phyloP scores from a whole-genome alignment of 2,329 filamentous ascomycete species.

The Paecilomyces sp. region DNA sequence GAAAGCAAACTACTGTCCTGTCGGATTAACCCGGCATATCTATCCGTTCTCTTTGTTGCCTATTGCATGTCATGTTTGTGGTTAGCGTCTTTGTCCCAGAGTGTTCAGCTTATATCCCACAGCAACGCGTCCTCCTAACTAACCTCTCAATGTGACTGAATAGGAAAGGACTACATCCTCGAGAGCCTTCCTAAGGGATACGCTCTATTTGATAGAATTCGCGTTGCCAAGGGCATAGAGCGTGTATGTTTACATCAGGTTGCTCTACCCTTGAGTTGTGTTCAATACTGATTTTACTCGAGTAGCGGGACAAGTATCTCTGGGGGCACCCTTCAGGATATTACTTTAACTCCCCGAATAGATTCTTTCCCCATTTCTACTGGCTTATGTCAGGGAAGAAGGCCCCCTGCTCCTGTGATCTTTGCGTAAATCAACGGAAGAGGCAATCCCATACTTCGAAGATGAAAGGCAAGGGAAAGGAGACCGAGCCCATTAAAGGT shows the following conservation, averaged over 20 bases:
- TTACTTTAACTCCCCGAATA: slow-evolving; percentile 46
- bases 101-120: not conserved
- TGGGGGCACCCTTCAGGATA: slow-evolving; percentile 49
- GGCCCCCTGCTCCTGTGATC: slow-evolving; percentile 43
- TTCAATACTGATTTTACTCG: not conserved
- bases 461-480: not conserved
- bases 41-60: not conserved
- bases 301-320: slow-evolving; percentile 47
- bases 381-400: slow-evolving; percentile 45
- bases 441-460: not conserved
- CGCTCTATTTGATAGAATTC: slow-evolving; percentile 42
- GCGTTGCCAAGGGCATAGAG: slow-evolving; percentile 28
- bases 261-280: not conserved
- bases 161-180: slow-evolving; percentile 43
- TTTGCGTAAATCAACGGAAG: slow-evolving; percentile 32
- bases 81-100: not conserved
- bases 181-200: slow-evolving; percentile 50
- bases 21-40: not conserved
- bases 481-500: not conserved
- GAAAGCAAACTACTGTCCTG: not conserved
- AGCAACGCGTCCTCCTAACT: not conserved
- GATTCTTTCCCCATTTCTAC: slow-evolving; percentile 52
- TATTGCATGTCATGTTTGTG: not conserved
- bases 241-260: slow-evolving; percentile 8
- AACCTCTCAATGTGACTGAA: not conserved